phyloP scores from a whole-genome alignment of 257 asterid species.

The Solanum bukasovii region DNA sequence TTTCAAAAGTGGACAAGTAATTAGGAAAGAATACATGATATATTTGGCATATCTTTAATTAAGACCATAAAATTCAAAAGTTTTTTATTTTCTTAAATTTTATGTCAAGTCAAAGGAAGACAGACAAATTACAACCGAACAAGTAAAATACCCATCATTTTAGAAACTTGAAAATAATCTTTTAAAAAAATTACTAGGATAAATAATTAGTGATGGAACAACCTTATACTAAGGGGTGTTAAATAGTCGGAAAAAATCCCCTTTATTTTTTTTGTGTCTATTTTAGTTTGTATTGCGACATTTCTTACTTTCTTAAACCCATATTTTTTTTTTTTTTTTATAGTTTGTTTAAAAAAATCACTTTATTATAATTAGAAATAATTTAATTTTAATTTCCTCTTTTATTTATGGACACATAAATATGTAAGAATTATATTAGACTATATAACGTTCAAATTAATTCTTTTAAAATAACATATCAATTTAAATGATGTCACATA shows the following conservation, averaged over 20 bases:
- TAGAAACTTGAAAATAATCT: neutral
- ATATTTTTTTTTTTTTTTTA: no score
- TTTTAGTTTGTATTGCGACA: neutral
- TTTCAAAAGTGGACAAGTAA: no score
- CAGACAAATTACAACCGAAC: neutral
- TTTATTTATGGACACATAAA: fast-evolving
- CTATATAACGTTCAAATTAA: fast-evolving
- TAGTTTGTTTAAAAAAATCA: fast-evolving
- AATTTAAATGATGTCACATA: no score
- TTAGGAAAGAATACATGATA: no score
- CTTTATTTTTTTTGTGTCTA: neutral
- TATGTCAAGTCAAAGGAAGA: neutral
- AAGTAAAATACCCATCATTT: neutral
- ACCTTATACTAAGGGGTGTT: neutral
- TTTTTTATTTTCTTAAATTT: neutral
- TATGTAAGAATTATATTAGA: no score
- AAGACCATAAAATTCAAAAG: neutral
- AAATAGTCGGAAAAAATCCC: neutral
- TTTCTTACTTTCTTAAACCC: neutral
- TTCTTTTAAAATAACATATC: no score
- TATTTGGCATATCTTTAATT: neutral
- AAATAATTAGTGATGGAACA: neutral
- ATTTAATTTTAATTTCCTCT: no score
- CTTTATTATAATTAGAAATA: no score
- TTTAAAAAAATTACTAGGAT: neutral